Evolutionary conservation across 2,329 filamentous ascomycete genomes (phyloP).

Genomic region (Dothistroma pini): DNA sequence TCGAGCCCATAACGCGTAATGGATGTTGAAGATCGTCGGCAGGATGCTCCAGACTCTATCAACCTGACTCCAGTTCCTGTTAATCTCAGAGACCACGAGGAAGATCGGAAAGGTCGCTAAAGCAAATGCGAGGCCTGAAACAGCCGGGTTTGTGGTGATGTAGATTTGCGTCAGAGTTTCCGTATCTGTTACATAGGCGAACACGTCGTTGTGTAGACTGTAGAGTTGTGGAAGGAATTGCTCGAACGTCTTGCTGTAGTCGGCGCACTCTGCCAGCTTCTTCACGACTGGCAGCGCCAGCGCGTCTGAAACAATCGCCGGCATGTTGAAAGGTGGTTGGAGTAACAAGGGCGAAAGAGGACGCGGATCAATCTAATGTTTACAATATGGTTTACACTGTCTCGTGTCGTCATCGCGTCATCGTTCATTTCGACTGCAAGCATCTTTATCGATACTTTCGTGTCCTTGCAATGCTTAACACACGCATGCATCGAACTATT

Average conservation of each 20-base stretch:
- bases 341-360: neutral
- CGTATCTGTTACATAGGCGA: conserved; percentile 57
- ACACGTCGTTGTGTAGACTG: conserved; percentile 41
- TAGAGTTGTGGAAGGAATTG: conserved; percentile 69
- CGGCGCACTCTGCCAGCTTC: conserved; percentile 68
- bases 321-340: neutral
- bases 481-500: conserved; percentile 5
- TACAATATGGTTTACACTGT: neutral
- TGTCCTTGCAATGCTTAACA: neutral
- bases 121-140: conserved; percentile 69
- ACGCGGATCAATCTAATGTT: neutral
- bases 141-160: conserved; percentile 77
- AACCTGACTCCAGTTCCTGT: conserved; percentile 94
- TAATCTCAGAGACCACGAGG: conserved; percentile 74
- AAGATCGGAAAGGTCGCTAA: conserved; percentile 68
- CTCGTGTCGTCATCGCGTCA: neutral
- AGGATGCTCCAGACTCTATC: conserved; percentile 90
- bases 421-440: neutral
- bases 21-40: conserved; percentile 79
- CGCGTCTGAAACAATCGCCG: conserved; percentile 5
- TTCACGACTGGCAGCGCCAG: conserved; percentile 61
- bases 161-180: conserved; percentile 69
- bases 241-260: conserved; percentile 69
- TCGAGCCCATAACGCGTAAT: conserved; percentile 80
- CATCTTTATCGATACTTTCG: neutral